These are phyloP conservation scores for Sclerotinia subarctica DNA, from an alignment of 2,329 filamentous ascomycete genomes.

Conservation along the genomic window DNA sequence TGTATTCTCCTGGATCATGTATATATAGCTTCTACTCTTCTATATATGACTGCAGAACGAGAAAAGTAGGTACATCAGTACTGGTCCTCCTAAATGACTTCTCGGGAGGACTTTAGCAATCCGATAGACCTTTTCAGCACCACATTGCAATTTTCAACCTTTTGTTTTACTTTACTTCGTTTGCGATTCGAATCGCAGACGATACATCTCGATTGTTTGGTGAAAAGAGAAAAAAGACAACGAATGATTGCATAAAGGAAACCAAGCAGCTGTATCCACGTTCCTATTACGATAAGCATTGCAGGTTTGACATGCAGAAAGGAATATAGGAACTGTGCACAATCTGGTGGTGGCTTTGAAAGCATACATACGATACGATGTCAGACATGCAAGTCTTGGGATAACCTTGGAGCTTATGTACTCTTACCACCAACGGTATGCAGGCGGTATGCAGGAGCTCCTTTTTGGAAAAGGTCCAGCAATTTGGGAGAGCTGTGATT, in stretches of 20 bases:
- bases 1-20: too few relatives aligned
- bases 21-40: too few relatives aligned
- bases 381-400: constrained; percentile 1
- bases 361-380: background rate
- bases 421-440: background rate
- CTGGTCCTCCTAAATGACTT: too few relatives aligned
- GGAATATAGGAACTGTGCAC: background rate
- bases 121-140: background rate
- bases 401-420: background rate
- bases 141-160: too few relatives aligned
- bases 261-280: constrained; percentile 16
- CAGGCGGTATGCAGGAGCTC: constrained; percentile 9
- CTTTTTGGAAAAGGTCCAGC: background rate
- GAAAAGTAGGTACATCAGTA: background rate
- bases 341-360: background rate
- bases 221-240: constrained; percentile 1
- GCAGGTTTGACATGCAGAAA: background rate
- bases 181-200: too few relatives aligned
- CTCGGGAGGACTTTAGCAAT: background rate
- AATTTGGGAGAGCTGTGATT: background rate
- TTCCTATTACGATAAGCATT: constrained; percentile 12
- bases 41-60: background rate
- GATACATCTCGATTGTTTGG: background rate
- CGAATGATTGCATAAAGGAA: constrained; percentile 10
- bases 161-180: background rate